Evolutionary conservation across 176 grass and related monocot species (phyloP).

Genomic region (Cymbopogon citratus): DNA sequence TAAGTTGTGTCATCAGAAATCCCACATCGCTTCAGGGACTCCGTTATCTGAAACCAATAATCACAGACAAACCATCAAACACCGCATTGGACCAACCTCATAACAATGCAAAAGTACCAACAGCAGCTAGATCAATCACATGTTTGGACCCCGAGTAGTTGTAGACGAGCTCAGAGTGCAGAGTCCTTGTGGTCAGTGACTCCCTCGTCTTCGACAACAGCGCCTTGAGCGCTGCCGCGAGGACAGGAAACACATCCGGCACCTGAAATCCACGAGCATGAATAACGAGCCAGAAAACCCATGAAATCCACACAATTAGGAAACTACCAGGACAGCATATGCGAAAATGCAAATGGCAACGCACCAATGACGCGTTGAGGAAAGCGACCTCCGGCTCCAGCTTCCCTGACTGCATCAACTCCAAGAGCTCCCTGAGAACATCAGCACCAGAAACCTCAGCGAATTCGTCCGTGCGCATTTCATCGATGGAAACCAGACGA

Average conservation of each 20-base stretch:
- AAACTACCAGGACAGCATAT: not conserved
- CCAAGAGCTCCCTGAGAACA: constrained; percentile 56
- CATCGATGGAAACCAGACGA: not conserved
- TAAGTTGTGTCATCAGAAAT: constrained; percentile 71
- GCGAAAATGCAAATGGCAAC: not conserved
- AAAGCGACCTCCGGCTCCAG: constrained; percentile 76
- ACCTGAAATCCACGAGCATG: constrained; percentile 37
- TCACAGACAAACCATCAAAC: not conserved
- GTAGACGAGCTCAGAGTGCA: constrained; percentile 95
- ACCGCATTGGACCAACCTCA: not conserved
- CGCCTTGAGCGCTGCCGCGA: constrained; percentile 73
- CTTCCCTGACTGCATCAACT: constrained; percentile 76
- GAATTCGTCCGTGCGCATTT: not conserved
- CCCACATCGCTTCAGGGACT: constrained; percentile 82
- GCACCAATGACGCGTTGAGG: constrained; percentile 76
- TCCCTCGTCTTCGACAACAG: constrained; percentile 69
- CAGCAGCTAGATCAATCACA: constrained; percentile 35
- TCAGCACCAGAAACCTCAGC: not conserved
- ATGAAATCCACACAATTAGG: not conserved
- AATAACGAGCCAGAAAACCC: not conserved
- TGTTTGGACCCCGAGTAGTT: constrained; percentile 90
- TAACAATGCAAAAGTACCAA: not conserved
- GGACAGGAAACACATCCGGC: constrained; percentile 79
- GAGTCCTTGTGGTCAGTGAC: constrained; percentile 66
- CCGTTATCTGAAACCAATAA: constrained; percentile 50